Percentiles rank a stretch among this genome's conserved stretches.
Evolutionary conservation across 2,329 filamentous ascomycete genomes (phyloP).

Genomic region (Neocatenulostroma microsporum): DNA sequence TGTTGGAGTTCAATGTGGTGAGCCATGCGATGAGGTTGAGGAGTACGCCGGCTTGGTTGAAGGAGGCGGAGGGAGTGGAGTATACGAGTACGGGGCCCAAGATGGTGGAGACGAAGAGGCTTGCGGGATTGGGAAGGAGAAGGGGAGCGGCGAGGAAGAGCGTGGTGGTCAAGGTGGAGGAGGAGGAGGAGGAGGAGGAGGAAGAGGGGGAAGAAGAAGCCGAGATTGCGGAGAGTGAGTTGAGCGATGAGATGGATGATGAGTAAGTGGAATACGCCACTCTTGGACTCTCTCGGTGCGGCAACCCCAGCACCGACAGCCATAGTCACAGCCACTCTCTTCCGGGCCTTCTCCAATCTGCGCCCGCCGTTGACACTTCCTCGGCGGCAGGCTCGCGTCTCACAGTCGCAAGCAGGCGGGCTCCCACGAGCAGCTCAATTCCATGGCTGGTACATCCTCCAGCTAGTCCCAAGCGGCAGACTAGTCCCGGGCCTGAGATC

Average conservation of each 20-base stretch:
- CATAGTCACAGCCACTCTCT: too few relatives aligned
- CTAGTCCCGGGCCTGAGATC: too few relatives aligned
- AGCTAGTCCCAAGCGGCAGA: too few relatives aligned
- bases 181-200: not conserved
- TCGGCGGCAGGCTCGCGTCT: too few relatives aligned
- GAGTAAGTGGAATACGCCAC: too few relatives aligned
- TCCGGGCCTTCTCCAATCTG: too few relatives aligned
- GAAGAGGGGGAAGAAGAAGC: not conserved
- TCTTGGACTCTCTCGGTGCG: too few relatives aligned
- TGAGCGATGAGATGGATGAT: not conserved
- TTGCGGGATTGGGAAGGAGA: not conserved
- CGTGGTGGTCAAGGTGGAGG: conserved; percentile 1
- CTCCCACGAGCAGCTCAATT: too few relatives aligned
- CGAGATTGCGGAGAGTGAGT: not conserved
- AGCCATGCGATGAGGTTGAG: conserved; percentile 12
- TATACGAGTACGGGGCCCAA: conserved; percentile 16
- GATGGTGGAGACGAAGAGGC: conserved; percentile 10
- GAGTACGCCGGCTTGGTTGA: conserved; percentile 8
- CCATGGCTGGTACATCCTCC: too few relatives aligned
- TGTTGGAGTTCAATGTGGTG: conserved; percentile 17
- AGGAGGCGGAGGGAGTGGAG: conserved; percentile 10
- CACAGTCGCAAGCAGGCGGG: too few relatives aligned
- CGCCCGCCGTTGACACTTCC: too few relatives aligned
- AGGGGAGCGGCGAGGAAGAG: not conserved
- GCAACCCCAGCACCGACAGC: too few relatives aligned